Percentiles rank a stretch among this genome's conserved stretches.
phyloP scores from a whole-genome alignment of 306 rosid species.

The Castanea mollissima region DNA sequence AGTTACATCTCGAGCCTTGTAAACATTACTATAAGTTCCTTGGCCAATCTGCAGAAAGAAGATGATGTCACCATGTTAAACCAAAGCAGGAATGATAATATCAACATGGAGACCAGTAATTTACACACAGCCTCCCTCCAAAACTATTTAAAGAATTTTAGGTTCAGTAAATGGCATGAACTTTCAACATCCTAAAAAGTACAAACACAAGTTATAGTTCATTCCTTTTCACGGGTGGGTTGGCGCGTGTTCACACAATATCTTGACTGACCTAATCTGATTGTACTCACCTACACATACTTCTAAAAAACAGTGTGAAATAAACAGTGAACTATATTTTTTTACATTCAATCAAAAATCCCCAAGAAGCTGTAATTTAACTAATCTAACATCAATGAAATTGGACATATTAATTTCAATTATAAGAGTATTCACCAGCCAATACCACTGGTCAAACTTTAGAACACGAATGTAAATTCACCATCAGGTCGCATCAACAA shows the following conservation, averaged over 20 bases:
- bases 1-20: slow-evolving; percentile 79
- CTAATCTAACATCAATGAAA: background rate
- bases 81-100: slow-evolving; percentile 9
- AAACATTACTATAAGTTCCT: slow-evolving; percentile 93
- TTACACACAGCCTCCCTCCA: background rate
- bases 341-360: background rate
- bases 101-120: background rate
- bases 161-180: background rate
- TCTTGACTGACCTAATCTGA: background rate
- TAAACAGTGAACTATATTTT: background rate
- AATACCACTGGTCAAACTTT: background rate
- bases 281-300: background rate
- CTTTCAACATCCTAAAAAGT: background rate
- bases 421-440: slow-evolving; percentile 6
- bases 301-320: background rate
- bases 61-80: slow-evolving; percentile 26
- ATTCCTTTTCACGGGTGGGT: background rate
- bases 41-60: slow-evolving; percentile 76
- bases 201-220: background rate
- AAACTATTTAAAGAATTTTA: background rate
- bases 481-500: background rate
- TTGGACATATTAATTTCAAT: background rate
- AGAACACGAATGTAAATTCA: slow-evolving; percentile 4
- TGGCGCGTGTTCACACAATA: background rate
- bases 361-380: background rate